Base-by-base conservation (phyloP, 371 early-diverging fungal genomes). In the Rhizomucor miehei region DNA sequence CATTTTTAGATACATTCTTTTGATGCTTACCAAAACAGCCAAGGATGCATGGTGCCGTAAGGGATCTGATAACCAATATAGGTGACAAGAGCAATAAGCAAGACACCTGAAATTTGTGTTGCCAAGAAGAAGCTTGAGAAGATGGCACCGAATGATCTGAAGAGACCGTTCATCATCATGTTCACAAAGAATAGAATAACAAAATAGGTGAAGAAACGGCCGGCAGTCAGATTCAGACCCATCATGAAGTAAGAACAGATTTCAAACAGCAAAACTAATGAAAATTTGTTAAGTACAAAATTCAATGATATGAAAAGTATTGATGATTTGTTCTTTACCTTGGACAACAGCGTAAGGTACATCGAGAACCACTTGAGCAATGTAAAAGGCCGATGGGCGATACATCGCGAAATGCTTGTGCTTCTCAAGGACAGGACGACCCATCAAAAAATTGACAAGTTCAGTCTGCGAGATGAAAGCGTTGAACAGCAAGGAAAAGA, bases 361-460 rank as follows among this genome's bases (percentile, higher is more conserved):
- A 51, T 70, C 74, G 65, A 73, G 52, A 36, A 75, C 51, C 8
- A 79, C 75, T 62, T 85, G 81, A 13, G 86, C 79, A 43, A 87
- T 49, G 36, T 81, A 84, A 53, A 77, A 75, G 0, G 86, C 83
- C 0, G 82, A 75, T 1, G 89, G 85, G 14, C 80, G 78, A 57
- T 84, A 87, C 48, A 89, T 59, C 6, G 85, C 87, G 59, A 73
- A 79, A 14, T 75, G 78, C 56, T 85, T 85, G 65, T 87, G 87
- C 53, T 86, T 89, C 57, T 85, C 81, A 6, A 87, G 54, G 21
- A 86, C 65, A 10, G 78, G 81, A 13, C 86, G 80, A 36, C 84
- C 86, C 21, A 68, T 71, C 48, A 84, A 57, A 46, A 70, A 73
- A 12, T 63, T 61, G 10, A 82, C 77, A 11, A 83, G 48, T 57